Evolutionary conservation across 2,329 filamentous ascomycete species (phyloP).

Genomic region (Colletotrichum sp.): DNA sequence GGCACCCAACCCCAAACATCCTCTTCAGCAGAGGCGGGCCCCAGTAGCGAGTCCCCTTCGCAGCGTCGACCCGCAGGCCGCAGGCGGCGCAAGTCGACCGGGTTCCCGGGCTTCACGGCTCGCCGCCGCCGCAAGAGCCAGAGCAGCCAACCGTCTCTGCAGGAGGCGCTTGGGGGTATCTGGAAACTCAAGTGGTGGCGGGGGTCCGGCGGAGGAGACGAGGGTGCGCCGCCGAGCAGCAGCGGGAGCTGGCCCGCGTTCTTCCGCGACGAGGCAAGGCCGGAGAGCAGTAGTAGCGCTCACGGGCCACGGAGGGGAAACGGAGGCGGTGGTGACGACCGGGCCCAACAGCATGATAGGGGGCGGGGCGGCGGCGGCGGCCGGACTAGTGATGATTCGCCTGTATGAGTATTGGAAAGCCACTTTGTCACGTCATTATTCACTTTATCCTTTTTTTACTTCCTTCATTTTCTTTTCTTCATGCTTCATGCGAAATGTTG

Average conservation of each 20-base stretch:
- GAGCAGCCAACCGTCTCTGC: conserved; percentile 43
- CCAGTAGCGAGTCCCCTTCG: conserved; percentile 19
- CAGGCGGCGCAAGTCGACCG: conserved; percentile 62
- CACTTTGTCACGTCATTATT: conserved; percentile 15
- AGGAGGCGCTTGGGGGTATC: conserved; percentile 57
- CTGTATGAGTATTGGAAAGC: conserved; percentile 33
- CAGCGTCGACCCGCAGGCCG: conserved; percentile 34
- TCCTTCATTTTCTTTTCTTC: not conserved
- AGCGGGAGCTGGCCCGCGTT: conserved; percentile 10
- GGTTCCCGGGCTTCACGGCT: conserved; percentile 66
- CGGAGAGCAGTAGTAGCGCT: conserved; percentile 6
- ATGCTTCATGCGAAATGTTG: not conserved
- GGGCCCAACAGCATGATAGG: conserved; percentile 8
- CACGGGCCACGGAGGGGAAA: not conserved
- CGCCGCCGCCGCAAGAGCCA: conserved; percentile 47
- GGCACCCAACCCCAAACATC: conserved; percentile 16
- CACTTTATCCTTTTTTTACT: conserved; percentile 8
- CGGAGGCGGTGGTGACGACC: not conserved
- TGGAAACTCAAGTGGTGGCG: conserved; percentile 63
- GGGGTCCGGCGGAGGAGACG: conserved; percentile 16
- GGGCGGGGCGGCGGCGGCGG: not conserved
- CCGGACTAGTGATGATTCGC: conserved; percentile 28
- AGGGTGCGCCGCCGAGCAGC: conserved; percentile 20
- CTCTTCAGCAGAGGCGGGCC: conserved; percentile 27
- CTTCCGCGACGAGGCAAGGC: conserved; percentile 26